Evolutionary conservation across 1,284 basidiomycete genomes (phyloP), one percentile per base, ranked within the genome.

Genomic region (Ceratobasidium sp.): DNA sequence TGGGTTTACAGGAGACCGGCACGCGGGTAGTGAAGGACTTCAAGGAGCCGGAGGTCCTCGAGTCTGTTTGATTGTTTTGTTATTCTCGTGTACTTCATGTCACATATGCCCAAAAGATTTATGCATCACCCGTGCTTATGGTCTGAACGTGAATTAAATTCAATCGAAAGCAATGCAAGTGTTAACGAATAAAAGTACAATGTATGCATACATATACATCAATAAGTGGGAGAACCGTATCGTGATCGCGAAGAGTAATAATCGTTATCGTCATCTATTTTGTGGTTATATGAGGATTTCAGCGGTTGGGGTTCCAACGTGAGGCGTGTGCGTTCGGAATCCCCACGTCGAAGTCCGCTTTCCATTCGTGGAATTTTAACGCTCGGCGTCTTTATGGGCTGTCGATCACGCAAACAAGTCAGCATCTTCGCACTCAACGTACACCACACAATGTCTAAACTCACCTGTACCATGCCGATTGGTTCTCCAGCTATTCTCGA

Each of bases 41-140:
- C 87, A 94, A 95, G 88, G 94, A 96, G 87, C 94, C 93, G 63
- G 92, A 93, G 84, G 87, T 94, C 79, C 87, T 92, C 73, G 91
- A 93, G 80, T 88, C 91, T 78, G 94, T 94, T 69, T 69, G 52
- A 69, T 69, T 57, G 66, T 54, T 54, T 69, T 8, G 11, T 38
- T 52, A 30, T 69, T 69, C 50, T 69, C 66, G 66, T 69, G 52
- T 69, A 69, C 52, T 69, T 55, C 50, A 54, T 66, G 66, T 57
- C 52, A 57, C 66, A 69, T 69, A 69, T 69, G 66, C 41, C 63
- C 21, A 69, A 69, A 69, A 69, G 52, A 57, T 69, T 69, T 69
- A 69, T 69, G 52, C 66, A 69, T 69, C 52, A 69, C 50, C 18
- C 50, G 66, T 57, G 66, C 23, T 49, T 57, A 69, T 69, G 66